phyloP scores from a whole-genome alignment of 495 filamentous ascomycete genomes.

The Penicillium roqueforti region DNA sequence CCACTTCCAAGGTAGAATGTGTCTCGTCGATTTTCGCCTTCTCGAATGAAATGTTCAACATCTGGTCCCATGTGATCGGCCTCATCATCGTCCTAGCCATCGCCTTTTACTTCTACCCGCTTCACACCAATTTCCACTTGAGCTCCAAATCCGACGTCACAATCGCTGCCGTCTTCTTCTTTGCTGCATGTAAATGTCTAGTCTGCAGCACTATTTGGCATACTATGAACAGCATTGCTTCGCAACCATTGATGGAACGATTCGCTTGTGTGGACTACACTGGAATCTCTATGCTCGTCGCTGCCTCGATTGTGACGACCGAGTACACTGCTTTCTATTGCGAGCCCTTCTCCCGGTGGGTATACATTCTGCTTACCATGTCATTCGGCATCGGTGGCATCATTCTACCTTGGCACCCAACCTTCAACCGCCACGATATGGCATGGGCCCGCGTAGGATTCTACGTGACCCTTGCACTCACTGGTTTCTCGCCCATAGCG shows the following conservation, averaged over 20 bases:
- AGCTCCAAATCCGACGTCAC: constrained; percentile 84
- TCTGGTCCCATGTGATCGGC: constrained; percentile 92
- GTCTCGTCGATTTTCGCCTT: constrained; percentile 74
- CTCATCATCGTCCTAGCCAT: constrained; percentile 81
- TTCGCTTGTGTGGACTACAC: constrained; percentile 99
- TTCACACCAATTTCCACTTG: constrained; percentile 74
- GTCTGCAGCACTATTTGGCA: constrained; percentile 96
- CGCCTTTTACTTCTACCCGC: constrained; percentile 95
- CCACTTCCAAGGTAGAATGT: constrained; percentile 80
- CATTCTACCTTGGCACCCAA: constrained; percentile 93
- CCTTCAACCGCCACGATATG: constrained; percentile 90
- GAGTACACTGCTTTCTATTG: constrained; percentile 99
- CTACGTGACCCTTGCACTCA: constrained; percentile 83
- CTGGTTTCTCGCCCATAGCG: constrained; percentile 82
- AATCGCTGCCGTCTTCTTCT: constrained; percentile 92
- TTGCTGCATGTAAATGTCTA: constrained; percentile 92
- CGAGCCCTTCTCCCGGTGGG: constrained; percentile 81
- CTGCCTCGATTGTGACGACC: constrained; percentile 94
- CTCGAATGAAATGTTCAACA: constrained; percentile 94
- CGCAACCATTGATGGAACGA: constrained; percentile 83
- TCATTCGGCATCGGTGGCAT: constrained; percentile 80
- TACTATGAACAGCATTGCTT: constrained; percentile 93
- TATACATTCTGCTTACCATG: constrained; percentile 80
- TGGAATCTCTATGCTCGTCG: constrained; percentile 93
- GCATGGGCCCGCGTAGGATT: constrained; percentile 88